phyloP scores from a whole-genome alignment of 2,329 filamentous ascomycete species.

The Diaporthe ampelina region DNA sequence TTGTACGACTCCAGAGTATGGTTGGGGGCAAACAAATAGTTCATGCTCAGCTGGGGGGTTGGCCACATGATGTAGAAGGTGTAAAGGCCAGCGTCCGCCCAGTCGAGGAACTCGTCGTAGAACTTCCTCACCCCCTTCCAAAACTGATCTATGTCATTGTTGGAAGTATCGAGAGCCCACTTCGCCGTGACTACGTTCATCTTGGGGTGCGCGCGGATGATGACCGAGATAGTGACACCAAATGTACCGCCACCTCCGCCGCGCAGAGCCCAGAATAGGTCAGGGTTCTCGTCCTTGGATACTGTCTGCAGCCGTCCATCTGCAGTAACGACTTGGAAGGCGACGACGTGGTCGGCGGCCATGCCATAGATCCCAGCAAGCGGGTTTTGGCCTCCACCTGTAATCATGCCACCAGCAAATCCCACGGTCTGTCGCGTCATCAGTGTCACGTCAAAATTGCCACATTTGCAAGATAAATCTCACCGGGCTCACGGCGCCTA shows the following conservation, averaged over 20 bases:
- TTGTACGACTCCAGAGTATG: constrained; percentile 4
- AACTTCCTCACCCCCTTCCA: constrained; percentile 54
- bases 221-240: constrained; percentile 50
- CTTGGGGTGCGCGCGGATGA: constrained; percentile 43
- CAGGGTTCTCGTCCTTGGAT: constrained; percentile 55
- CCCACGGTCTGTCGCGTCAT: constrained; percentile 60
- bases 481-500: constrained; percentile 61
- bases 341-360: constrained; percentile 62
- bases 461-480: background rate
- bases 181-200: constrained; percentile 9
- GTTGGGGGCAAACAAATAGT: background rate
- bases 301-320: constrained; percentile 57
- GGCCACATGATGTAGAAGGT: constrained; percentile 19
- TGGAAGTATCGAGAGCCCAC: constrained; percentile 11
- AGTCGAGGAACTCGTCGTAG: constrained; percentile 49
- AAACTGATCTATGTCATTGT: background rate
- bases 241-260: constrained; percentile 59
- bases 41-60: constrained; percentile 5
- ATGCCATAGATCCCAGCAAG: constrained; percentile 64
- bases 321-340: constrained; percentile 62
- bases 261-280: constrained; percentile 64
- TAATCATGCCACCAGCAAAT: constrained; percentile 60
- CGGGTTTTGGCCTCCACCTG: constrained; percentile 68
- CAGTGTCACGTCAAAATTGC: background rate
- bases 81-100: constrained; percentile 1